These are phyloP conservation scores for Xylariaceae sp. DNA, from an alignment of 2,329 filamentous ascomycete species.

Conservation along the genomic window DNA sequence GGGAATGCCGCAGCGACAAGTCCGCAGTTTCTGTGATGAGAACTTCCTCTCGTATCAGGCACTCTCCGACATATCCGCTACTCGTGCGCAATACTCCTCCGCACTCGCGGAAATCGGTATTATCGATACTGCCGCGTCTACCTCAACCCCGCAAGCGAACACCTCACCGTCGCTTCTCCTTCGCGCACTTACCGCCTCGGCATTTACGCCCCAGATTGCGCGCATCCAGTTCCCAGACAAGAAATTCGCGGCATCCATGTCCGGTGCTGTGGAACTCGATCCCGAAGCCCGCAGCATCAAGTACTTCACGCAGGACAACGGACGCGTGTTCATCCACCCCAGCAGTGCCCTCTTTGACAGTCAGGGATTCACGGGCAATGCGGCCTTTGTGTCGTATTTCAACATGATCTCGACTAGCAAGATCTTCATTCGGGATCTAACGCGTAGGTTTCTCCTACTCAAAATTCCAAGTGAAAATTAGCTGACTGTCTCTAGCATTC, in stretches of 20 bases:
- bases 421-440: constrained; percentile 85
- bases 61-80: constrained; percentile 81
- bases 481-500: constrained; percentile 54
- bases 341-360: constrained; percentile 79
- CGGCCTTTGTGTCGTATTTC: constrained; percentile 82
- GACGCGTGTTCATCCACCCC: constrained; percentile 88
- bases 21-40: constrained; percentile 73
- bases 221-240: constrained; percentile 92
- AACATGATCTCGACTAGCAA: constrained; percentile 88
- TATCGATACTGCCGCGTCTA: constrained; percentile 33
- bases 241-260: constrained; percentile 83
- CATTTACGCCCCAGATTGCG: constrained; percentile 80
- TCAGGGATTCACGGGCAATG: constrained; percentile 69
- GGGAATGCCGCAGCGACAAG: constrained; percentile 54
- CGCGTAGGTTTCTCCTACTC: constrained; percentile 54
- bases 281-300: constrained; percentile 89
- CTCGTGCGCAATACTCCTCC: constrained; percentile 76
- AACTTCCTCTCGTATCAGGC: constrained; percentile 82
- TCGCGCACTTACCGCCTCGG: constrained; percentile 65
- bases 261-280: constrained; percentile 86
- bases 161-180: constrained; percentile 46
- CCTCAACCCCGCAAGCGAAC: constrained; percentile 24
- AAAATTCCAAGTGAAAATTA: no score
- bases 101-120: constrained; percentile 84
- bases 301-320: constrained; percentile 82